phyloP scores from a whole-genome alignment of 2,329 filamentous ascomycete species.

The Gaeumannomyces tritici region DNA sequence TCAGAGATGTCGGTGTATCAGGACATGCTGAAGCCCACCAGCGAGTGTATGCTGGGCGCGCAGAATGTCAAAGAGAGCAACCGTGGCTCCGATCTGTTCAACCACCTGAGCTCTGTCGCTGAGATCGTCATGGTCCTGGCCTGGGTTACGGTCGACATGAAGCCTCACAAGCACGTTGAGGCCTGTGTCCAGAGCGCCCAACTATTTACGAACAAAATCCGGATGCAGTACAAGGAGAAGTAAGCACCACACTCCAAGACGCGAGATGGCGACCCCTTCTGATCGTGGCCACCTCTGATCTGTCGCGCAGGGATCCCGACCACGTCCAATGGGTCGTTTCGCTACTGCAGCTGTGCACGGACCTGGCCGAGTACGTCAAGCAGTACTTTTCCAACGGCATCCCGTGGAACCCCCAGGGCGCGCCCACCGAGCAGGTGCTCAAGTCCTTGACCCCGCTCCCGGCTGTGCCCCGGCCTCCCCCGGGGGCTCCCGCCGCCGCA shows the following conservation, averaged over 20 bases:
- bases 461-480: conserved; percentile 35
- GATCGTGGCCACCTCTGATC: not conserved
- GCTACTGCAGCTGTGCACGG: conserved; percentile 86
- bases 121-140: conserved; percentile 84
- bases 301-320: conserved; percentile 55
- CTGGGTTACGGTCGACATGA: conserved; percentile 79
- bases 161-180: conserved; percentile 76
- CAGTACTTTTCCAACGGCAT: conserved; percentile 72
- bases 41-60: conserved; percentile 70
- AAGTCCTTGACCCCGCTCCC: conserved; percentile 44
- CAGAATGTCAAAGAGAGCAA: conserved; percentile 76
- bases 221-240: conserved; percentile 80
- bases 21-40: conserved; percentile 77
- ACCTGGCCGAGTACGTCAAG: conserved; percentile 75
- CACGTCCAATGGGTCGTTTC: conserved; percentile 84
- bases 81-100: conserved; percentile 63
- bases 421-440: conserved; percentile 58
- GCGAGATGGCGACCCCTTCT: not conserved
- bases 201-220: conserved; percentile 88
- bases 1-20: conserved; percentile 56
- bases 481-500: conserved; percentile 35
- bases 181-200: conserved; percentile 78
- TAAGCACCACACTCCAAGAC: conserved; percentile 12
- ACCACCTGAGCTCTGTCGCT: conserved; percentile 76
- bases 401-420: conserved; percentile 74